phyloP scores from a whole-genome alignment of 768 basidiomycete genomes.

The Suillus hirtellus region DNA sequence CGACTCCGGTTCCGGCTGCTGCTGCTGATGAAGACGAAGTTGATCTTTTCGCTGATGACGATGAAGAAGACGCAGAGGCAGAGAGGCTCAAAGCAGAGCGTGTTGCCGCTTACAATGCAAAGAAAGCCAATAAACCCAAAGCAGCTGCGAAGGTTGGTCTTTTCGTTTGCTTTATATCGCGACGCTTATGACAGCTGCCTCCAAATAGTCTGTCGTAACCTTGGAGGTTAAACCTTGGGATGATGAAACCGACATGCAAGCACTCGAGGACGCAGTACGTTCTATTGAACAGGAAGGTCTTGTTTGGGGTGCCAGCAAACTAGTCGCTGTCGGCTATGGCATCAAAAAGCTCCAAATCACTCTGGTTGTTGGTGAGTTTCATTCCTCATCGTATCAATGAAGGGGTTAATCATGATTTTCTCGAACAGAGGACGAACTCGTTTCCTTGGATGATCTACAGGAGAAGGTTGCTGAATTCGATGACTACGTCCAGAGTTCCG shows the following conservation, averaged over 20 bases:
- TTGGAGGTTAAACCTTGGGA: slow-evolving; percentile 99
- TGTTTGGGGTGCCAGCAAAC: slow-evolving; percentile 92
- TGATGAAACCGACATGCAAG: slow-evolving; percentile 96
- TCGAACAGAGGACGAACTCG: slow-evolving; percentile 85
- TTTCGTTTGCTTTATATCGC: background rate
- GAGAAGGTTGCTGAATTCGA: slow-evolving; percentile 86
- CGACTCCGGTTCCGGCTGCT: slow-evolving; percentile 46
- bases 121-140: slow-evolving; percentile 92
- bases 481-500: slow-evolving; percentile 88
- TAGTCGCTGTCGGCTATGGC: slow-evolving; percentile 90
- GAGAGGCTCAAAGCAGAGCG: slow-evolving; percentile 90
- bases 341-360: slow-evolving; percentile 89
- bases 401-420: slow-evolving; percentile 5
- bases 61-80: slow-evolving; percentile 81
- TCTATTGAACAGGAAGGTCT: slow-evolving; percentile 88
- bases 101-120: slow-evolving; percentile 88
- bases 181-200: slow-evolving; percentile 16
- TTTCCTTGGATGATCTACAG: slow-evolving; percentile 91
- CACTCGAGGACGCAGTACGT: slow-evolving; percentile 80
- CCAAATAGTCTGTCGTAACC: slow-evolving; percentile 87
- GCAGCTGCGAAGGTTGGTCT: slow-evolving; percentile 75
- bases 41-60: slow-evolving; percentile 81
- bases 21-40: slow-evolving; percentile 55
- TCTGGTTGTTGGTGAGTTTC: slow-evolving; percentile 52
- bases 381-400: background rate